Evolutionary conservation across 441 rosid genomes (phyloP).

Genomic region (Syzygium malaccense): DNA sequence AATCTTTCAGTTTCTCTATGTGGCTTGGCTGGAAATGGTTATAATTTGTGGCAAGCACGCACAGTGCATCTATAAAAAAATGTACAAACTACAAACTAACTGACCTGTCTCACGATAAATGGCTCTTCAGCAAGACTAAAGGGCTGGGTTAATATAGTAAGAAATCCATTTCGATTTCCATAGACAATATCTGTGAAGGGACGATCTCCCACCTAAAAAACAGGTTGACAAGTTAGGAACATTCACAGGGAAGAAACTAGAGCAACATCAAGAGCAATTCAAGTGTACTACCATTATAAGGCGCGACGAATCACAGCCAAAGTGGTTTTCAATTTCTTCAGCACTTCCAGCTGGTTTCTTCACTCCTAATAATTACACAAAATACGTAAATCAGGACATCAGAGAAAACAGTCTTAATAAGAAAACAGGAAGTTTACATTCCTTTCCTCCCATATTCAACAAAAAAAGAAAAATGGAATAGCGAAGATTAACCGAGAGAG

Average conservation of each 20-base stretch:
- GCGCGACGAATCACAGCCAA: constrained; percentile 73
- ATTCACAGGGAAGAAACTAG: neutral
- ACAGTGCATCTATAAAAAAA: neutral
- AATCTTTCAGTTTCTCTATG: neutral
- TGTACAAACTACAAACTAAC: constrained; percentile 8
- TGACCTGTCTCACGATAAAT: constrained; percentile 89
- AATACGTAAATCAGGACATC: neutral
- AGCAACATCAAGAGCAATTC: constrained; percentile 4
- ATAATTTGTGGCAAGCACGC: neutral
- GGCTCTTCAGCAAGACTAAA: constrained; percentile 80
- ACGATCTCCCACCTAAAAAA: constrained; percentile 86
- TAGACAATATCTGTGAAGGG: constrained; percentile 89
- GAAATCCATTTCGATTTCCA: constrained; percentile 82
- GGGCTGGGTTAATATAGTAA: constrained; percentile 77
- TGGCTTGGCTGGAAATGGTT: neutral
- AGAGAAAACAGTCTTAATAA: neutral
- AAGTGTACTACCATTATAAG: constrained; percentile 68
- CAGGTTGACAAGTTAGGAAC: constrained; percentile 1
- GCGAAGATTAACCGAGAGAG: neutral
- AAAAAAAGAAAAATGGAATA: neutral
- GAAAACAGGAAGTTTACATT: neutral
- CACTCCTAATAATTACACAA: constrained; percentile 30
- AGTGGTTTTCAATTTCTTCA: constrained; percentile 94
- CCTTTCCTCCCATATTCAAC: neutral
- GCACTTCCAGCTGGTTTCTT: constrained; percentile 97